phyloP scores from a whole-genome alignment of 306 rosid genomes.

The Echinosophora koreensis region DNA sequence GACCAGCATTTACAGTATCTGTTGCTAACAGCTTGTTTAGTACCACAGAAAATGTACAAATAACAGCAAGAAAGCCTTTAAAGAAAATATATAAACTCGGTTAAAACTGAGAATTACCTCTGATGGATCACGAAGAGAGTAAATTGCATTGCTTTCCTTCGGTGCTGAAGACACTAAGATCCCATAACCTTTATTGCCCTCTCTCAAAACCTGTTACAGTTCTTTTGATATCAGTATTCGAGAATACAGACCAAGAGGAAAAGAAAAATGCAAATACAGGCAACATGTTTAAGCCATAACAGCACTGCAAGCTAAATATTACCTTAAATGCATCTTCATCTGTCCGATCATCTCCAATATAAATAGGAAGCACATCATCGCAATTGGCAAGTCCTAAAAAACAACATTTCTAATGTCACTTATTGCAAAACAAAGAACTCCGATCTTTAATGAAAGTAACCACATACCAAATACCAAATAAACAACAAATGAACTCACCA shows the following conservation, averaged over 20 bases:
- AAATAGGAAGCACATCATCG: slow-evolving; percentile 92
- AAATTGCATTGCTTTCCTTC: slow-evolving; percentile 84
- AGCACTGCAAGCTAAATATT: slow-evolving; percentile 13
- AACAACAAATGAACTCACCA: slow-evolving; percentile 61
- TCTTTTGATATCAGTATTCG: slow-evolving; percentile 21
- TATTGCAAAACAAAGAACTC: slow-evolving; percentile 35
- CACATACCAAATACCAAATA: neutral
- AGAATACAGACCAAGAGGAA: slow-evolving; percentile 11
- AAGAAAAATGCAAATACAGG: neutral
- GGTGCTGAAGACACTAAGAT: slow-evolving; percentile 82
- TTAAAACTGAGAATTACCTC: slow-evolving; percentile 67
- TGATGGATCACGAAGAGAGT: slow-evolving; percentile 86
- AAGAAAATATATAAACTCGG: neutral
- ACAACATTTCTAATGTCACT: slow-evolving; percentile 46
- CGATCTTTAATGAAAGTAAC: slow-evolving; percentile 13
- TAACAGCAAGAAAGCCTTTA: neutral
- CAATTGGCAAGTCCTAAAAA: slow-evolving; percentile 69
- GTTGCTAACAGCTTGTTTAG: neutral
- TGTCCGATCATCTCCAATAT: slow-evolving; percentile 92
- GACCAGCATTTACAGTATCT: neutral
- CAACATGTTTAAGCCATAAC: slow-evolving; percentile 4
- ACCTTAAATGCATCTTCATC: slow-evolving; percentile 99
- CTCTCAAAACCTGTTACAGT: slow-evolving; percentile 76
- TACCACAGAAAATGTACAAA: neutral
- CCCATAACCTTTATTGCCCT: slow-evolving; percentile 78